Evolutionary conservation across 208 protist species (phyloP), one percentile per base, ranked within the genome.

Genomic region (Crithidia thermophila): DNA sequence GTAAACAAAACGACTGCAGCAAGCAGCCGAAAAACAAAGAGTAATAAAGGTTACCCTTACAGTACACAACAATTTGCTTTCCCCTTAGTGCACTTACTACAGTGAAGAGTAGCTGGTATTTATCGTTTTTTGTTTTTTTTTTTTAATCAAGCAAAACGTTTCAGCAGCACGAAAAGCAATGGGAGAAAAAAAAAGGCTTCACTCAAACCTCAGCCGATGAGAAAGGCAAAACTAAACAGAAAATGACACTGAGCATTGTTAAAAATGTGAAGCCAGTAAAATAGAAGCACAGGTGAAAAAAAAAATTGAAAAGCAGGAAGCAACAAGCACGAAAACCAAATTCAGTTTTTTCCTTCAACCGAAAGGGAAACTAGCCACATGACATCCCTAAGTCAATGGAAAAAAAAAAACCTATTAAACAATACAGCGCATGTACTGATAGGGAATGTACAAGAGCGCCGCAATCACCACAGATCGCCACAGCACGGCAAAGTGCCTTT

Each of bases 401-500:
- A 2, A 49, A 49, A 49, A 49, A 49, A 49, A 49, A 21, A 49
- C n/a, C n/a, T n/a, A n/a, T n/a, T n/a, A n/a, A n/a, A n/a, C n/a
- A 5, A 68, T 4, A 14, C 49, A 37, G 13, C 28, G 37, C 11
- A 49, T 3, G 13, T 61, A 69, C 34, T 56, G 27, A 13, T 58
- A 49, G 2, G 69, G 69, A 8, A 75, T 42, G 46, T 75, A 75
- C 16, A 75, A 55, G 28, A 75, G 37, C 20, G 23, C 53, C 4
- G 58, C 42, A 14, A 74, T 55, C 13, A 50, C 56, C 10, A 51
- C 56, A 7, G 57, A 30, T 25, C 67, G 64, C 67, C 66, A 75
- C 51, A 75, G 61, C 40, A 75, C 63, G 20, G 63, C 58, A 30
- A 58, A 70, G 30, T 71, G 63, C 28, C 47, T 58, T 39, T 77